These are phyloP conservation scores for Fomitiporia mediterranea DNA, from an alignment of 1,284 basidiomycete genomes.

Conservation along the genomic window DNA sequence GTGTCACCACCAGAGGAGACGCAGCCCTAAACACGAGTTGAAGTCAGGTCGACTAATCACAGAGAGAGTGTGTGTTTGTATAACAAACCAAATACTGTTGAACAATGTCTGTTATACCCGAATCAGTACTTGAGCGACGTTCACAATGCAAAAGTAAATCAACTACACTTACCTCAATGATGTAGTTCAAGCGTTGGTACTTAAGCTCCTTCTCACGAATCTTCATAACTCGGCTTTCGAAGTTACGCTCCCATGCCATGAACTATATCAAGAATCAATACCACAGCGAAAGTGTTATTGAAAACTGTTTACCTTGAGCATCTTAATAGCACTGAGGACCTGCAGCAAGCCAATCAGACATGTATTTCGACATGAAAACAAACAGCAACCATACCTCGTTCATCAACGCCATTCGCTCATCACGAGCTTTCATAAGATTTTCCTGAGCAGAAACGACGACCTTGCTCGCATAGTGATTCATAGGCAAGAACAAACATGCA, in stretches of 20 bases:
- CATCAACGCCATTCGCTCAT: constrained; percentile 88
- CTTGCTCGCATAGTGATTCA: constrained; percentile 86
- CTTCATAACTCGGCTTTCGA: constrained; percentile 71
- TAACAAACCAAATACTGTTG: constrained; percentile 70
- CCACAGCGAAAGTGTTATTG: background rate
- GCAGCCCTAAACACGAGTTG: constrained; percentile 47
- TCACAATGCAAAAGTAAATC: background rate
- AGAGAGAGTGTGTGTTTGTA: constrained; percentile 13
- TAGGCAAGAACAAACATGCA: constrained; percentile 77
- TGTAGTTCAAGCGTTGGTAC: constrained; percentile 82
- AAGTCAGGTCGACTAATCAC: constrained; percentile 3
- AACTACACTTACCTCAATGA: constrained; percentile 60
- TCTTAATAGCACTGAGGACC: constrained; percentile 85
- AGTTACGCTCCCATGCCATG: constrained; percentile 94
- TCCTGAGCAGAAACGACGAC: constrained; percentile 82
- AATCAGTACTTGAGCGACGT: background rate
- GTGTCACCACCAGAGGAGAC: constrained; percentile 69
- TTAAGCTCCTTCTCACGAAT: constrained; percentile 77
- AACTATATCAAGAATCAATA: constrained; percentile 43
- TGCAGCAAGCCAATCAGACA: constrained; percentile 26
- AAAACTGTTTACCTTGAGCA: constrained; percentile 66
- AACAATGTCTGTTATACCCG: constrained; percentile 47
- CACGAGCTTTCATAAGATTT: constrained; percentile 87
- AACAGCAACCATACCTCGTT: constrained; percentile 60
- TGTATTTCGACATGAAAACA: background rate